phyloP scores from a whole-genome alignment of 2,329 filamentous ascomycete species.

The Diplocarpon mali region DNA sequence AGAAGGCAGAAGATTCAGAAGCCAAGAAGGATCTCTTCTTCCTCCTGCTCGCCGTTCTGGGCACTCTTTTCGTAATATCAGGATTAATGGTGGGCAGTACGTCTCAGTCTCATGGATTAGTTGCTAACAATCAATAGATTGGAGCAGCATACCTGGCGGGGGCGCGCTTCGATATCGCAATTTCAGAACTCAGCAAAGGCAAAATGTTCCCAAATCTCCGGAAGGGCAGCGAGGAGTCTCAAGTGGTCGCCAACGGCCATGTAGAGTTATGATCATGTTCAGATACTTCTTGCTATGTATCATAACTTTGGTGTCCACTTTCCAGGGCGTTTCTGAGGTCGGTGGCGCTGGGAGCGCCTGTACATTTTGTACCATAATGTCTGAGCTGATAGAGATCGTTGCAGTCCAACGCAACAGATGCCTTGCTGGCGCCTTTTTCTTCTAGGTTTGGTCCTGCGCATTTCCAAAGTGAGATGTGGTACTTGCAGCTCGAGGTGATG shows the following conservation, averaged over 20 bases:
- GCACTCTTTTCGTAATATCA: conserved; percentile 61
- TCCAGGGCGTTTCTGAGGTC: conserved; percentile 2
- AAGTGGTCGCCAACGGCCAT: conserved; percentile 24
- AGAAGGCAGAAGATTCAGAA: conserved; percentile 30
- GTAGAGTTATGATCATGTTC: conserved; percentile 16
- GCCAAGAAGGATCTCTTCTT: conserved; percentile 45
- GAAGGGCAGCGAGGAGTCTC: conserved; percentile 13
- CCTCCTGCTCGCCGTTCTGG: conserved; percentile 55
- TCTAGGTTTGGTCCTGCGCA: neutral
- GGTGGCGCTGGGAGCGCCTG: neutral
- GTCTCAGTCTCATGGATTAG: neutral
- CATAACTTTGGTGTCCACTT: conserved; percentile 1
- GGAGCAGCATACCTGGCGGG: conserved; percentile 69
- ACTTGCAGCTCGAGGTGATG: neutral
- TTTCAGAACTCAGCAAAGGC: conserved; percentile 39
- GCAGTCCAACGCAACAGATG: conserved; percentile 1
- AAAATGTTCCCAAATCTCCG: conserved; percentile 29
- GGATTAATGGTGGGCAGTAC: conserved; percentile 59
- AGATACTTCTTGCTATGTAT: conserved; percentile 7
- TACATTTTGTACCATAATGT: conserved; percentile 2
- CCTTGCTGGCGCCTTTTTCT: neutral
- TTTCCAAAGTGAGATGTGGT: neutral
- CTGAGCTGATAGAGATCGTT: conserved; percentile 3
- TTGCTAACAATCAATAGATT: conserved; percentile 42
- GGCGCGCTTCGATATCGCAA: conserved; percentile 67